Evolutionary conservation across 106 monocot species (phyloP), one percentile per base, ranked within the genome.

Genomic region (Acorus gramineus): DNA sequence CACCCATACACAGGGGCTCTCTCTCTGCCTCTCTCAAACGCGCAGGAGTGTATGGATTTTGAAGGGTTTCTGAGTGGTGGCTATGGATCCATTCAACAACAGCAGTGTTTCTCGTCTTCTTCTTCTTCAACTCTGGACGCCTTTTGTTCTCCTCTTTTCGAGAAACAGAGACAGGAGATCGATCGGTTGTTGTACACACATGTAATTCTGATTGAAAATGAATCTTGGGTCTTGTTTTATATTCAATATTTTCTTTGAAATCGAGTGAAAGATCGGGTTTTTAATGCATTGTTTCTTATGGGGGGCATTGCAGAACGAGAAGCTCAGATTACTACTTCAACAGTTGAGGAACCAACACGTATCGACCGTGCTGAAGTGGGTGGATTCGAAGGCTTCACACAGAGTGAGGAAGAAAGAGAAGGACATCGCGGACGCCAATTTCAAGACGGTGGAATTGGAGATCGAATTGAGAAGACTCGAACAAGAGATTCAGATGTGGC

Each of bases 81-180:
- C 28, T 28, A 28, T 28, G 28, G 28, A 28, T 28, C 28, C 28
- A 28, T 28, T 28, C 28, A 28, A 28, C 28, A 28, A 28, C 28
- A 28, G 28, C 28, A 28, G 28, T 28, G 28, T 28, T 28, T 28
- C 28, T 28, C n/a, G n/a, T n/a, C 28, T 28, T 28, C 28, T 28
- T 28, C 28, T 28, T 28, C 28, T 28, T 28, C 28, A 28, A 28
- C 0, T 28, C 28, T 5, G 9, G 64, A 65, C 49, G 11, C 55
- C 42, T 50, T 47, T 46, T 46, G 28, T 49, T 49, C 46, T 9
- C 53, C 52, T 42, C 7, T 71, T 12, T 7, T 71, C 55, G 71
- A 71, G 59, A 71, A 61, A 11, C 71, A 77, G 66, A 71, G 50
- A 14, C 44, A 43, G 4, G 77, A 77, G 59, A 65, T 66, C 4